Evolutionary conservation across 371 early-diverging fungal genomes (phyloP).

Genomic region (Coelomomyces lativittatus): DNA sequence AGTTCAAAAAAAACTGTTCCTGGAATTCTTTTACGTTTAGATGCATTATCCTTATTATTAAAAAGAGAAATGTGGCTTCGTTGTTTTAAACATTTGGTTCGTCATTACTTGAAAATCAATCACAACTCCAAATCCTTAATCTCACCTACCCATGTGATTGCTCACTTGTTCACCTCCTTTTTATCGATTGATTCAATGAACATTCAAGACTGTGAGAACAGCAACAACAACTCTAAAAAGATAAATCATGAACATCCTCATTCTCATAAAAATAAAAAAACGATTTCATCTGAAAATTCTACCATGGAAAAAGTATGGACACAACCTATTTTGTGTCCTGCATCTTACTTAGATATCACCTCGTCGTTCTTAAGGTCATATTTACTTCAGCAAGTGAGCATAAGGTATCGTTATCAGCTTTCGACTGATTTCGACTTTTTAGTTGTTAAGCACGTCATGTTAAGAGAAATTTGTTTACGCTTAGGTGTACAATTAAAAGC

Average conservation of each 20-base stretch:
- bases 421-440: not conserved
- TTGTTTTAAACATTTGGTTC: constrained; percentile 1
- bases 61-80: not conserved
- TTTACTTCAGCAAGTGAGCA: no score
- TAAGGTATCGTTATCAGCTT: not conserved
- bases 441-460: not conserved
- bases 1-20: not conserved
- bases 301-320: no score
- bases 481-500: not conserved
- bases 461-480: not conserved
- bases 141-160: not conserved
- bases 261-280: not conserved
- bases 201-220: no score
- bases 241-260: no score
- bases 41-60: not conserved
- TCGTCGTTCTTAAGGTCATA: not conserved
- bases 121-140: not conserved
- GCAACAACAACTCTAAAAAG: no score
- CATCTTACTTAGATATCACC: not conserved
- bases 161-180: not conserved
- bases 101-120: not conserved
- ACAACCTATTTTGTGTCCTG: not conserved
- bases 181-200: not conserved
- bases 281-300: no score
- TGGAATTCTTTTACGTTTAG: not conserved